Conservation (phyloP, 176 grass and related monocot genomes). For the Pharus latifolius region DNA sequence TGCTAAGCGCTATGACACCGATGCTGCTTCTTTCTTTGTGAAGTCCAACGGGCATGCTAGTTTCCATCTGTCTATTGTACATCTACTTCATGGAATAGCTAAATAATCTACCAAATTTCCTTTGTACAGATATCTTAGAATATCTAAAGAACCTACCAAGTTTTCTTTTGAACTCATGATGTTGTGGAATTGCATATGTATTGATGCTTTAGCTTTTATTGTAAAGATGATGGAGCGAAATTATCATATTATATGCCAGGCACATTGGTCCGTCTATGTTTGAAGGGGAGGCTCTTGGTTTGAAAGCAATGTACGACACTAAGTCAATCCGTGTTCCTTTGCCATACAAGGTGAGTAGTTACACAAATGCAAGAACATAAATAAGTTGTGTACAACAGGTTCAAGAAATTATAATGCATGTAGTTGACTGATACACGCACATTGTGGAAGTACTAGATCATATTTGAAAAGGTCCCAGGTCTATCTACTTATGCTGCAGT, state of each 20-base stretch:
- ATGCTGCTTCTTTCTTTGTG: slow-evolving; percentile 74
- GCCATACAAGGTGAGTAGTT: slow-evolving; percentile 59
- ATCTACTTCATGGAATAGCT: no score
- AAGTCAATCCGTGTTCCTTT: slow-evolving; percentile 85
- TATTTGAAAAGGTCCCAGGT: not conserved
- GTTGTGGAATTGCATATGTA: not conserved
- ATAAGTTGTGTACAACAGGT: not conserved
- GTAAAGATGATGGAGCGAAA: not conserved
- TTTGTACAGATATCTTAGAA: not conserved
- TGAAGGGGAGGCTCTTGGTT: slow-evolving; percentile 83
- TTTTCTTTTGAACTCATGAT: not conserved
- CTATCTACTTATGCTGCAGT: not conserved
- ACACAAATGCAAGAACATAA: not conserved
- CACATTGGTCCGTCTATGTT: slow-evolving; percentile 81
- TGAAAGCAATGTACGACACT: slow-evolving; percentile 79
- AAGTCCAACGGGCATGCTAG: slow-evolving; percentile 67
- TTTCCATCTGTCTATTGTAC: not conserved
- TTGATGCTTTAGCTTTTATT: not conserved
- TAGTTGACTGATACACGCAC: not conserved
- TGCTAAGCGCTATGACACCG: slow-evolving; percentile 69
- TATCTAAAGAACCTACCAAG: not conserved
- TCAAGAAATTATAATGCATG: not conserved
- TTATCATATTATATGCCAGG: slow-evolving; percentile 12
- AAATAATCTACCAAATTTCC: no score
- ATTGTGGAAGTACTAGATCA: not conserved